These are phyloP conservation scores for Solanum raphanifolium DNA, from an alignment of 257 asterid genomes.

Conservation along the genomic window DNA sequence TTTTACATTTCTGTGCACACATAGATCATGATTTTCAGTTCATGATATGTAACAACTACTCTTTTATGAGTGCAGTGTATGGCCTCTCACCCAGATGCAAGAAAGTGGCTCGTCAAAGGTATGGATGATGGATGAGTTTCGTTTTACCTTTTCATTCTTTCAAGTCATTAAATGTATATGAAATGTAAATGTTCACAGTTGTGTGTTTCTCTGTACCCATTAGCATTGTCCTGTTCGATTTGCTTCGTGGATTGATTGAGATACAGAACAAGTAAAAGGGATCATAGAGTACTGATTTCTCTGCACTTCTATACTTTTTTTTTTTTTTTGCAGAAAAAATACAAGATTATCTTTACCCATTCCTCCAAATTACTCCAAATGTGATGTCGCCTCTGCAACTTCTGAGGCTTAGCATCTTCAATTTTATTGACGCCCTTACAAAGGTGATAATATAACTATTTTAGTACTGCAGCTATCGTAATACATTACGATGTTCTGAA, in stretches of 20 bases:
- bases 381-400: background rate
- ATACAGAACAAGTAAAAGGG: too few relatives aligned
- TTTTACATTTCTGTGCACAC: too few relatives aligned
- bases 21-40: too few relatives aligned
- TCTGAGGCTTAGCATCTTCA: background rate
- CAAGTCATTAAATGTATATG: too few relatives aligned
- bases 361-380: background rate
- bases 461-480: background rate
- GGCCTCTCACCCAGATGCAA: background rate
- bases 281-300: background rate
- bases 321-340: background rate
- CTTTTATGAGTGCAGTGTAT: background rate
- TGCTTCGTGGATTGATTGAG: too few relatives aligned
- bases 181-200: too few relatives aligned
- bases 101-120: background rate
- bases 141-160: too few relatives aligned
- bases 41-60: background rate
- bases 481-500: background rate
- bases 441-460: background rate
- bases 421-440: background rate
- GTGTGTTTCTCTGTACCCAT: too few relatives aligned
- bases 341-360: background rate
- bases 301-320: background rate
- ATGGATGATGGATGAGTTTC: too few relatives aligned
- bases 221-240: too few relatives aligned